These are phyloP conservation scores for Naematelia aurantialba DNA, from an alignment of 768 basidiomycete species.

Conservation along the genomic window DNA sequence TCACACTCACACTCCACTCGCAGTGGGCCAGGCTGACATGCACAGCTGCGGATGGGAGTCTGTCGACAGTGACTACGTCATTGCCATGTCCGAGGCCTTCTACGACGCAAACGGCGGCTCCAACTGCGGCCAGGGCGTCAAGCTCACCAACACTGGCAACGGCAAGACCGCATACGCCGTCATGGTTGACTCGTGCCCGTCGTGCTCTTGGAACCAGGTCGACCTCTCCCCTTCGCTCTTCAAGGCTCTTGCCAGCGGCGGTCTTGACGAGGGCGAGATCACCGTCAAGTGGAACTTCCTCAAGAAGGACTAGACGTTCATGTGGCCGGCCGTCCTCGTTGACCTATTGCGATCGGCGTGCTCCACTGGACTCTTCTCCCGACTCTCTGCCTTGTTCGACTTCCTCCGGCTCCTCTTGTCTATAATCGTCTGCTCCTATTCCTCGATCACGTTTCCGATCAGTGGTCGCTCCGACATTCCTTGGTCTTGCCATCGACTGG, in stretches of 20 bases:
- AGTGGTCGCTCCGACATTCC: not conserved
- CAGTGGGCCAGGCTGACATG: not conserved
- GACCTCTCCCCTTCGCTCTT: conserved; percentile 41
- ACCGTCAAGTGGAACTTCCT: conserved; percentile 3
- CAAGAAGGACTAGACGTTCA: not conserved
- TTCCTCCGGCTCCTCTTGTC: too few relatives aligned
- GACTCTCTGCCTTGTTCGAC: too few relatives aligned
- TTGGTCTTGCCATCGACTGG: not conserved
- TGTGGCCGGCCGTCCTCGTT: not conserved
- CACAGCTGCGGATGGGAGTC: conserved; percentile 26
- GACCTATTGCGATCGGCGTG: not conserved
- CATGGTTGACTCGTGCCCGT: conserved; percentile 45
- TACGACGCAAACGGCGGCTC: conserved; percentile 21
- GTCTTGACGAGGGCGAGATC: not conserved
- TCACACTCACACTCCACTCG: too few relatives aligned
- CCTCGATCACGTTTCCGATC: too few relatives aligned
- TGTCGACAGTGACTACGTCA: conserved; percentile 32
- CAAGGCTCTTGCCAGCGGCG: conserved; percentile 1
- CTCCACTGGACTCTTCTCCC: too few relatives aligned
- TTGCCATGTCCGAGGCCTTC: conserved; percentile 35
- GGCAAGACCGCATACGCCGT: conserved; percentile 29
- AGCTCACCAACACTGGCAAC: conserved; percentile 11
- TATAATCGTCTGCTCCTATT: too few relatives aligned
- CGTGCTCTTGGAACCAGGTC: conserved; percentile 32
- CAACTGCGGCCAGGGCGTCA: conserved; percentile 24